These are phyloP conservation scores for Lactarius sanguifluus DNA, from an alignment of 768 basidiomycete species.

Conservation along the genomic window DNA sequence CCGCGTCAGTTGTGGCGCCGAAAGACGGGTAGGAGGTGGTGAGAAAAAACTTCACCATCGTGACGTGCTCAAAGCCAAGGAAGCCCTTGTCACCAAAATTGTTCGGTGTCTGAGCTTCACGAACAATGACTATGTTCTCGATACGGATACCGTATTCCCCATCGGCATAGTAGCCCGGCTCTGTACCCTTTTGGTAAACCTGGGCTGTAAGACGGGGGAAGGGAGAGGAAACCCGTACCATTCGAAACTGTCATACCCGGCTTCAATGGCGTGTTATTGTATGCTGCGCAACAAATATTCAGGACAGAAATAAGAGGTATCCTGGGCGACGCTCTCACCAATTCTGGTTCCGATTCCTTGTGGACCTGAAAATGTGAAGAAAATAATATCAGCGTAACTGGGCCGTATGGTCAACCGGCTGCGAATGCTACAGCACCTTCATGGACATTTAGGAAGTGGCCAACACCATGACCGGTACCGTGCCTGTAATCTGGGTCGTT, in stretches of 20 bases:
- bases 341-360: constrained; percentile 61
- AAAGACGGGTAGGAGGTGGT: neutral
- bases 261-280: constrained; percentile 71
- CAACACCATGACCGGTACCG: constrained; percentile 94
- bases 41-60: constrained; percentile 61
- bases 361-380: constrained; percentile 42
- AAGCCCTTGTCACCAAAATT: constrained; percentile 84
- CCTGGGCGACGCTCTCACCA: constrained; percentile 34
- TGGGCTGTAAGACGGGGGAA: neutral
- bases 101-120: constrained; percentile 63
- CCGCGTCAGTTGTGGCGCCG: constrained; percentile 12
- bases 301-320: constrained; percentile 10
- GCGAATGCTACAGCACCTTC: constrained; percentile 48
- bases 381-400: neutral
- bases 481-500: constrained; percentile 66
- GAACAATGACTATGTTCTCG: constrained; percentile 84
- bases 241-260: constrained; percentile 91
- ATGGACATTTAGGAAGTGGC: constrained; percentile 92
- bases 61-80: constrained; percentile 82
- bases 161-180: constrained; percentile 91
- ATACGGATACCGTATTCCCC: constrained; percentile 91
- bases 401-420: neutral
- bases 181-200: constrained; percentile 38
- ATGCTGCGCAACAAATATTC: constrained; percentile 39
- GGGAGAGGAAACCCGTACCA: constrained; percentile 38